These are phyloP conservation scores for Phaeosphaeria sp. DNA, from an alignment of 2,329 filamentous ascomycete genomes.

Conservation along the genomic window DNA sequence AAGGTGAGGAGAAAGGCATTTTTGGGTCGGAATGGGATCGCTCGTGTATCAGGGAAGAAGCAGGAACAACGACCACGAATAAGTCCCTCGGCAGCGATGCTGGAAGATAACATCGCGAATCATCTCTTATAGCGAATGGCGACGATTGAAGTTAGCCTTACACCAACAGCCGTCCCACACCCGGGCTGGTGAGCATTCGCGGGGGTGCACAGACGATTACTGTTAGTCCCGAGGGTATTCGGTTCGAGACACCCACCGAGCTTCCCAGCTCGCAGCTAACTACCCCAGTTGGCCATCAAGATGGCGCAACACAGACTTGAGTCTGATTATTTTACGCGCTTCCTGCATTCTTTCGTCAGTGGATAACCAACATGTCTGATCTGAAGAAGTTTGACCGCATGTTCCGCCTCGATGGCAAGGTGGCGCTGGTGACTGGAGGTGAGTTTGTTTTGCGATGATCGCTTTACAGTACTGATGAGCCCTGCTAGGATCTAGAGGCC, in stretches of 20 bases:
- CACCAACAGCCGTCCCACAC: slow-evolving; percentile 25
- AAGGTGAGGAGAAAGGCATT: slow-evolving; percentile 55
- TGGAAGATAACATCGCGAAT: slow-evolving; percentile 7
- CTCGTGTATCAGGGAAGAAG: slow-evolving; percentile 3
- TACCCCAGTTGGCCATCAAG: slow-evolving; percentile 13
- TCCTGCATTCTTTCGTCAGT: slow-evolving; percentile 1
- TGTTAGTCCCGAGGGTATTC: slow-evolving; percentile 33
- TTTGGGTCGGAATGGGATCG: neutral
- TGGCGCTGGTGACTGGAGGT: slow-evolving; percentile 48
- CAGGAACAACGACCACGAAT: neutral
- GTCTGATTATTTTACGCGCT: neutral
- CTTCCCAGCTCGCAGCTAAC: slow-evolving; percentile 20
- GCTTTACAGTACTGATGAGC: neutral
- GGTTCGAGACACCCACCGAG: slow-evolving; percentile 21
- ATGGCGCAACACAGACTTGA: slow-evolving; percentile 13
- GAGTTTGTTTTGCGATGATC: slow-evolving; percentile 1
- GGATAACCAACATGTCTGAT: slow-evolving; percentile 36
- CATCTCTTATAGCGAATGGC: slow-evolving; percentile 18
- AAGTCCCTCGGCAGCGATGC: slow-evolving; percentile 8
- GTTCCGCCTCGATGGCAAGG: slow-evolving; percentile 48
- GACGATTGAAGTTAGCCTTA: slow-evolving; percentile 11
- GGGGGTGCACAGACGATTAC: slow-evolving; percentile 23
- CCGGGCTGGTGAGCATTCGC: slow-evolving; percentile 18
- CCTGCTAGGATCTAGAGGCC: slow-evolving; percentile 46
- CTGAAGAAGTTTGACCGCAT: slow-evolving; percentile 42